Base-by-base conservation (phyloP, 2,329 filamentous ascomycete species). In the Aspergillus fijiensis region DNA sequence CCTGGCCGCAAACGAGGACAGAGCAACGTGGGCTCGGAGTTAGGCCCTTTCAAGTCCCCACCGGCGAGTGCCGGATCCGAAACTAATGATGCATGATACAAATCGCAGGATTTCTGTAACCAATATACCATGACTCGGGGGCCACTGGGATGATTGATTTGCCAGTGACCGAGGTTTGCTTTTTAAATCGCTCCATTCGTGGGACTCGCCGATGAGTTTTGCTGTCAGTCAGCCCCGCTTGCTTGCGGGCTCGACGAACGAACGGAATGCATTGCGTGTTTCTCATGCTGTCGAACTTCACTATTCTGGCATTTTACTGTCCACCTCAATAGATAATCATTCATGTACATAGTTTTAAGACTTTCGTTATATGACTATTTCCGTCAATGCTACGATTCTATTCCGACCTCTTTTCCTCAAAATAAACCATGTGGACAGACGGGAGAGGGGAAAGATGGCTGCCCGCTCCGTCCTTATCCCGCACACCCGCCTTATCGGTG, bases 1-100 rank as follows among this genome's bases (percentile, higher is more conserved):
- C 84, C 86, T 3, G 87, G 89, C 16, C 83, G 91, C 68, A 93
- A 91, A 80, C 81, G 89, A 67, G 89, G 84, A 3, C 87, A 87
- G 69, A 88, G 85, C 68, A 88, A 87, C 11, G 87, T 87, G 68
- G 88, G 88, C 31, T 82, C 89, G 62, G 89, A 96, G 76, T 76
- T 96, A 57, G 85, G 87, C 49, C 82, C 80, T 48, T 89, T 94
- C 70, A 81, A 85, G 23, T 60, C 70, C 5, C 58, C 67, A 14
- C 57, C 67, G 6, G 51, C 58, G 16, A 49, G 61, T 31, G 51
- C 57, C 49, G 59, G 60, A 7, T 61, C 67, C 21, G 66, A 69
- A 42, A 53, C 57, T 55, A 65, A 58, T 66, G 65, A 70, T 60
- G 58, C 47, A 29, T 62, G 54, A 62, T 55, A 48, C 52, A 31